Conservation (phyloP, 768 basidiomycete genomes). For the Lentinula sp. region DNA sequence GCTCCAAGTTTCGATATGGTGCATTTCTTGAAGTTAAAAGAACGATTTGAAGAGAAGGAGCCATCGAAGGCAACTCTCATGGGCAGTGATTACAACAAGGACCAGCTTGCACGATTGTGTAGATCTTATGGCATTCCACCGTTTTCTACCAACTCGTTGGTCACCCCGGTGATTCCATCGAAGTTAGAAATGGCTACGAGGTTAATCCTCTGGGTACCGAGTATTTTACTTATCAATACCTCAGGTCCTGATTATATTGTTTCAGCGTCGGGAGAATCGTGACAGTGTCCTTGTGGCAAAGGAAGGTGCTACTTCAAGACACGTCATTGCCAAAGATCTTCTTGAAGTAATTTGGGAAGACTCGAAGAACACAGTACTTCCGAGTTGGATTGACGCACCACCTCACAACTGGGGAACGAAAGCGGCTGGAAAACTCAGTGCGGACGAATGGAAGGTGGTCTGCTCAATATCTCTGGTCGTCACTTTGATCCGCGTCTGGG, state of each 20-base stretch:
- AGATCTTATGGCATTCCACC: not conserved
- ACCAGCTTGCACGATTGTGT: not conserved
- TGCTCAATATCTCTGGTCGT: constrained; percentile 26
- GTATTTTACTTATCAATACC: not conserved
- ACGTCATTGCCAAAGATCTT: constrained; percentile 11
- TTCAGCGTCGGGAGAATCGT: not conserved
- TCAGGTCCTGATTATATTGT: not conserved
- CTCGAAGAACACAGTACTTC: constrained; percentile 18
- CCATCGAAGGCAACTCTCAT: not conserved
- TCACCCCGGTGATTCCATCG: too few species aligned
- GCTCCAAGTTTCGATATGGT: too few species aligned
- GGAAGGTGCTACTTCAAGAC: not conserved
- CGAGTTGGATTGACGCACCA: constrained; percentile 16
- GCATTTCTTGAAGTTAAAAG: too few species aligned
- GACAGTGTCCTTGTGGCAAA: not conserved
- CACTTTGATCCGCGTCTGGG: constrained; percentile 30
- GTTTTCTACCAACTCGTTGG: not conserved
- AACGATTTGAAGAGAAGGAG: too few species aligned
- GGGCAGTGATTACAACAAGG: not conserved
- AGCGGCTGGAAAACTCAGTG: constrained; percentile 22
- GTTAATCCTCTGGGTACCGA: not conserved
- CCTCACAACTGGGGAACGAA: constrained; percentile 17
- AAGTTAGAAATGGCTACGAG: not conserved
- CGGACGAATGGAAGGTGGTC: constrained; percentile 27
- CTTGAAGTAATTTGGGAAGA: constrained; percentile 9